These are phyloP conservation scores for Leptographium procerum DNA, from an alignment of 2,329 filamentous ascomycete genomes.

Conservation along the genomic window DNA sequence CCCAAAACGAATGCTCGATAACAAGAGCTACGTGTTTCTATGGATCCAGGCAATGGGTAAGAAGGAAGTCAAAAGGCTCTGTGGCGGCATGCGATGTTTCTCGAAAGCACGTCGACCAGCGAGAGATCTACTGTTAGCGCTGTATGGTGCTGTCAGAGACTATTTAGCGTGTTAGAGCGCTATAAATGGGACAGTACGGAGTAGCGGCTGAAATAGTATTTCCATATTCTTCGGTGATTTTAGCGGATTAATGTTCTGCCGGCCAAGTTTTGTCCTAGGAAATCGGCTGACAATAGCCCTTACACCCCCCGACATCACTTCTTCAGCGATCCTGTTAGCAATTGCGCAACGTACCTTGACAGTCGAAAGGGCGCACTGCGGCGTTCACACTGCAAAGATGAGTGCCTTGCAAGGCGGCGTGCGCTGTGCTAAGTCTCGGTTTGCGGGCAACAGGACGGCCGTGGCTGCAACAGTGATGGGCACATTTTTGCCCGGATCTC, in stretches of 20 bases:
- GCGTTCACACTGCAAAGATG: not conserved
- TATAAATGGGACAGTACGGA: too few species aligned
- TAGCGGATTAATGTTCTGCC: not conserved
- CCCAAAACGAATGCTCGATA: too few species aligned
- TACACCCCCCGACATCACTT: not conserved
- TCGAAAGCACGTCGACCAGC: too few species aligned
- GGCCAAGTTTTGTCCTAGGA: not conserved
- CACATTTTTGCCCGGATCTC: not conserved
- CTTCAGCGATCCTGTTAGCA: not conserved
- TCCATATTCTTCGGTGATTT: too few species aligned
- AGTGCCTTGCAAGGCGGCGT: constrained; percentile 6
- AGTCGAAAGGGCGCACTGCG: not conserved
- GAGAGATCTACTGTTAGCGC: too few species aligned
- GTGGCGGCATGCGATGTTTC: too few species aligned
- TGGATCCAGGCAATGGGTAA: too few species aligned
- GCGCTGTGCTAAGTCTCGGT: not conserved
- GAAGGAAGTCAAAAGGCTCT: too few species aligned
- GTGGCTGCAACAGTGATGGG: not conserved
- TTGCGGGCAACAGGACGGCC: not conserved
- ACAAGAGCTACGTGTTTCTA: too few species aligned
- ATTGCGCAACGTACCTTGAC: not conserved
- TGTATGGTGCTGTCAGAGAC: too few species aligned
- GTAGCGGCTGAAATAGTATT: too few species aligned
- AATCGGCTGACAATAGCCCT: not conserved
- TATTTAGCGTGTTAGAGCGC: too few species aligned